Percentiles rank a stretch among this genome's conserved stretches.
Evolutionary conservation across 176 grass and related monocot genomes (phyloP).

Genomic region (Canna indica): DNA sequence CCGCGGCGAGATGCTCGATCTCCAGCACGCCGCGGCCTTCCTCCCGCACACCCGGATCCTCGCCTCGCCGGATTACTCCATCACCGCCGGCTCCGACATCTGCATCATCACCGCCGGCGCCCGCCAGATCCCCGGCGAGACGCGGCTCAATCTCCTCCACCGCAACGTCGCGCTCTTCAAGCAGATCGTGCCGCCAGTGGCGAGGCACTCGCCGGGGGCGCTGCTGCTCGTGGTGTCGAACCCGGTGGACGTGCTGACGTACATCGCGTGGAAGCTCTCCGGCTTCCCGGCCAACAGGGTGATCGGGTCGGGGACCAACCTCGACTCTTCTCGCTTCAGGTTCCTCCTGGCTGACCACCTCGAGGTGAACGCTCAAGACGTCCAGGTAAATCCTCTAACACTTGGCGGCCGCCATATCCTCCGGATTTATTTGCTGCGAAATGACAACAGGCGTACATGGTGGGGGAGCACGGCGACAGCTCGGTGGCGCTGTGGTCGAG

Average conservation of each 20-base stretch:
- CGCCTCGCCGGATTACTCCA: constrained; percentile 31
- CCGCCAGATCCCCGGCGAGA: constrained; percentile 35
- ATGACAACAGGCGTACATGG: constrained; percentile 1
- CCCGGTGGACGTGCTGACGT: constrained; percentile 15
- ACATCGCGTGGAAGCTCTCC: constrained; percentile 14
- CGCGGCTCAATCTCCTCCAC: constrained; percentile 5
- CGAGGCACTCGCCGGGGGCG: constrained; percentile 3
- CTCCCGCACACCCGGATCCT: constrained; percentile 55
- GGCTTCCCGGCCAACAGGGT: constrained; percentile 8
- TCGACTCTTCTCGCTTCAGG: constrained; percentile 11
- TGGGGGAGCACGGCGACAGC: constrained; percentile 17
- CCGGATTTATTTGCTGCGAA: background rate
- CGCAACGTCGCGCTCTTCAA: constrained; percentile 5
- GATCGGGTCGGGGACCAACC: constrained; percentile 9
- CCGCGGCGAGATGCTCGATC: constrained; percentile 92
- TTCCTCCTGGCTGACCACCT: constrained; percentile 14
- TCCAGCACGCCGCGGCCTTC: constrained; percentile 96
- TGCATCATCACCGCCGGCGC: constrained; percentile 62
- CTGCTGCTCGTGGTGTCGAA: constrained; percentile 13
- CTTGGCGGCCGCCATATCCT: background rate
- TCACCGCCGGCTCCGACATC: constrained; percentile 47
- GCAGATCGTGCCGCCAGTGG: constrained; percentile 5
- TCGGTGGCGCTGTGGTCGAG: constrained; percentile 18
- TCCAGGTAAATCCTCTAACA: background rate
- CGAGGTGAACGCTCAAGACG: constrained; percentile 9